Conservation (phyloP, 768 basidiomycete genomes). For the Steccherinum ochraceum region DNA sequence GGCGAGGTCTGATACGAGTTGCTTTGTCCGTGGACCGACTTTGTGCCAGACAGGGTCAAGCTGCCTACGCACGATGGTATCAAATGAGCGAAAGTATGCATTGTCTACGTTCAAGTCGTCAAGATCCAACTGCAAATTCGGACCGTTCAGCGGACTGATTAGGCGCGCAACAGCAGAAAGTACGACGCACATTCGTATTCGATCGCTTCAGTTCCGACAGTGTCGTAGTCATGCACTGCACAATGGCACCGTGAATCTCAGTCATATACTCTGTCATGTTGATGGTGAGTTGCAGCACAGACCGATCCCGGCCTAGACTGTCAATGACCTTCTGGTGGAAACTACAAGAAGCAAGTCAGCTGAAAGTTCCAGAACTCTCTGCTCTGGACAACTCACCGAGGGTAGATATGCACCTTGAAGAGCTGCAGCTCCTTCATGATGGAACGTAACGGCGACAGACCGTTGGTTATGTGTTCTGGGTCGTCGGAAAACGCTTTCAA, state of each 20-base stretch:
- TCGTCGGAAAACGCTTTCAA: constrained; percentile 97
- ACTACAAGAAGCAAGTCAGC: constrained; percentile 34
- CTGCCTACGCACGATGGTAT: constrained; percentile 79
- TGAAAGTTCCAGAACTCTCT: neutral
- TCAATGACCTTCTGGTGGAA: constrained; percentile 88
- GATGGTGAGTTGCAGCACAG: constrained; percentile 89
- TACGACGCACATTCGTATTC: constrained; percentile 63
- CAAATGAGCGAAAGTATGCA: constrained; percentile 92
- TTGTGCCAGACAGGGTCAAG: constrained; percentile 96
- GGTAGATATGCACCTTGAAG: constrained; percentile 86
- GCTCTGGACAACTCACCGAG: constrained; percentile 48
- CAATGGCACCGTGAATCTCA: constrained; percentile 88
- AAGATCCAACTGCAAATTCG: constrained; percentile 76
- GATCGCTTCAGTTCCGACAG: constrained; percentile 86
- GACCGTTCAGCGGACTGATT: no score
- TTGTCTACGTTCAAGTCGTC: constrained; percentile 91
- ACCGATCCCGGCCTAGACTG: constrained; percentile 73
- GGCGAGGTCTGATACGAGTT: constrained; percentile 83
- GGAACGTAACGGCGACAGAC: constrained; percentile 84
- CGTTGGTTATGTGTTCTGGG: constrained; percentile 90
- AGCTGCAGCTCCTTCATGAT: constrained; percentile 92
- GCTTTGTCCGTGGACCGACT: constrained; percentile 87
- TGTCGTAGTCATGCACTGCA: constrained; percentile 91
- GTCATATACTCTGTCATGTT: constrained; percentile 79
- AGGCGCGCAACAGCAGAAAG: no score